A percentile compares a stretch with the other conserved stretches of the same genome.
These are phyloP conservation scores for Trichocladium antarcticum DNA, from an alignment of 495 filamentous ascomycete species.

Conservation along the genomic window DNA sequence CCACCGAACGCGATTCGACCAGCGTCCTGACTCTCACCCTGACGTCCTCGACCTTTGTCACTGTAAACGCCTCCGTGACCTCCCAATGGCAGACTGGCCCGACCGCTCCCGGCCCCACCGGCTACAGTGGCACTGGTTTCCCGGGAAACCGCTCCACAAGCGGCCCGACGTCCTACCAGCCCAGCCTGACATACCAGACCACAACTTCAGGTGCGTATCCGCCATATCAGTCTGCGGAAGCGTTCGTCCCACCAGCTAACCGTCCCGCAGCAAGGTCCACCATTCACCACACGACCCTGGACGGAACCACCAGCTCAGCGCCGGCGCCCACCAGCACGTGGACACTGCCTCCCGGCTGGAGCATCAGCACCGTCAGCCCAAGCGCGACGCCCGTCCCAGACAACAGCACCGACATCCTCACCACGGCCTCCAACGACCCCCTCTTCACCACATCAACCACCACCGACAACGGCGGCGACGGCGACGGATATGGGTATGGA, in stretches of 20 bases:
- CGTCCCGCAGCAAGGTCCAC: no score
- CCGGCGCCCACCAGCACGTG: background rate
- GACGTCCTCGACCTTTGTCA: background rate
- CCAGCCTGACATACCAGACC: constrained; percentile 10
- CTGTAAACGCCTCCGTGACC: background rate
- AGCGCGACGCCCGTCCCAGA: no score
- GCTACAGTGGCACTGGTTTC: background rate
- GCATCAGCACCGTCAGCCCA: constrained; percentile 1
- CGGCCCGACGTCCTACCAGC: background rate
- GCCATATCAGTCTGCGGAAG: no score
- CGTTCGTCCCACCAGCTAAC: no score
- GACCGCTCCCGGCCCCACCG: background rate
- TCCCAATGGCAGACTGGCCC: background rate
- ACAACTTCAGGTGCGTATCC: background rate
- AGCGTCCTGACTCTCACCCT: background rate
- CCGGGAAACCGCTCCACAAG: background rate
- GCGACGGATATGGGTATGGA: no score
- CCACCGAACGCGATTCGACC: background rate
- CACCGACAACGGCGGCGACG: no score
- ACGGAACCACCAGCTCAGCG: background rate
- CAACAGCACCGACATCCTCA: no score
- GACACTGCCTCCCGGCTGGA: constrained; percentile 1
- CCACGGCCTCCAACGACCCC: no score
- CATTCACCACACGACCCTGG: no score
- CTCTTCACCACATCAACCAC: no score